These are phyloP conservation scores for Albatrellus ellisii DNA, from an alignment of 768 basidiomycete species.

Conservation along the genomic window DNA sequence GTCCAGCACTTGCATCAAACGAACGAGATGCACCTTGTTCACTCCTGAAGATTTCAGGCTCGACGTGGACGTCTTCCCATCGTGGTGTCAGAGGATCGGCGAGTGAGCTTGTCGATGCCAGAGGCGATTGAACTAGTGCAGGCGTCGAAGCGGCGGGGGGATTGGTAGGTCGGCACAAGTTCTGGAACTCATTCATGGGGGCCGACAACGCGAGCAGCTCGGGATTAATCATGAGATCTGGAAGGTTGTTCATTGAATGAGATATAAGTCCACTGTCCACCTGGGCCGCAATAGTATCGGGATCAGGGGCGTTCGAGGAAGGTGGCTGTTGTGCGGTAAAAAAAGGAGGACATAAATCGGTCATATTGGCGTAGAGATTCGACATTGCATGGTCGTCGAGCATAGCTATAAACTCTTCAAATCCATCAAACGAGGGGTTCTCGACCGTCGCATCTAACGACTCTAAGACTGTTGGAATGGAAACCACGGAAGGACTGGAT, in stretches of 20 bases:
- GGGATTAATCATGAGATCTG: conserved; percentile 15
- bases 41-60: conserved; percentile 20
- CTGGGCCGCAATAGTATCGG: not conserved
- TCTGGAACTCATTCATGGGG: conserved; percentile 8
- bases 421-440: not conserved
- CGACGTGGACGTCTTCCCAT: conserved; percentile 21
- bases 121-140: conserved; percentile 12
- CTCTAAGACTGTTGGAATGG: conserved; percentile 5
- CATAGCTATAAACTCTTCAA: conserved; percentile 20
- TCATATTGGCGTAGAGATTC: conserved; percentile 17
- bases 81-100: conserved; percentile 21
- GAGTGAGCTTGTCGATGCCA: conserved; percentile 12
- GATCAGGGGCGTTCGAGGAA: not conserved
- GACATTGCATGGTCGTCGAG: conserved; percentile 40
- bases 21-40: conserved; percentile 12
- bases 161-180: conserved; percentile 8
- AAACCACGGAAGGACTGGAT: no score
- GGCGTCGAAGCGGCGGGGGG: conserved; percentile 2
- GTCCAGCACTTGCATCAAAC: not conserved
- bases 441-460: conserved; percentile 1
- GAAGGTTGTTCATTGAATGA: not conserved
- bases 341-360: not conserved
- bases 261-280: not conserved
- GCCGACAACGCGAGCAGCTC: conserved; percentile 7
- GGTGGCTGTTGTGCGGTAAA: not conserved